Evolutionary conservation across 139 green algal species (phyloP).

Genomic region (Volvox reticuliferus): DNA sequence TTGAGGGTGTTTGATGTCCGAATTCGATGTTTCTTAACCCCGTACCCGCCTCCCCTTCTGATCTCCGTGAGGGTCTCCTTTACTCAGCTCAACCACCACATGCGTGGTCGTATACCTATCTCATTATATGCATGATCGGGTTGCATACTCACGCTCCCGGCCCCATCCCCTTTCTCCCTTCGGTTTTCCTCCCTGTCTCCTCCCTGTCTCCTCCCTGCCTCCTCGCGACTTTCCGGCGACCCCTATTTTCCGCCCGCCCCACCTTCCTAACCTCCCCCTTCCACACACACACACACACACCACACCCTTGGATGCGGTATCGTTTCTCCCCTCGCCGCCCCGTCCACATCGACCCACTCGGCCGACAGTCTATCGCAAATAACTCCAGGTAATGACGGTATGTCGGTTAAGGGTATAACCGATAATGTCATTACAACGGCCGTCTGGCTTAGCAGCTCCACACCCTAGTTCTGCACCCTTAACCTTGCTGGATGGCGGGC

Average conservation of each 20-base stretch:
- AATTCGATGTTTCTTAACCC: too few species aligned
- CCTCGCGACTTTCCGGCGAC: not conserved
- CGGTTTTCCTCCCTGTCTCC: not conserved
- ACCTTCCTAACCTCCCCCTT: not conserved
- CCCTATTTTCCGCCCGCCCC: too few species aligned
- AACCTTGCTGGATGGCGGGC: too few species aligned
- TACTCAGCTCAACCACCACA: not conserved
- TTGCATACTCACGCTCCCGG: too few species aligned
- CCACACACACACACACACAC: not conserved
- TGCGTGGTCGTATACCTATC: too few species aligned
- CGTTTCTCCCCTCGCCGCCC: not conserved
- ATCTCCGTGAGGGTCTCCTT: too few species aligned
- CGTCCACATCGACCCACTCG: not conserved
- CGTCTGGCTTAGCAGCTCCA: too few species aligned
- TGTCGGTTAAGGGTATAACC: too few species aligned
- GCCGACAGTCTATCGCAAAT: conserved; percentile 28
- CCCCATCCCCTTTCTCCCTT: not conserved
- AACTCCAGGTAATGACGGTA: conserved; percentile 18
- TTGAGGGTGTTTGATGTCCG: too few species aligned
- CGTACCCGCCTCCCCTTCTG: not conserved
- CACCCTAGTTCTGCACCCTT: too few species aligned
- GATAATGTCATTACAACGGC: too few species aligned
- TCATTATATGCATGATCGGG: too few species aligned
- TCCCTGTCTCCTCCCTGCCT: not conserved
- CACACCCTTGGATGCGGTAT: not conserved